These are phyloP conservation scores for Diaporthe sp. DNA, from an alignment of 2,329 filamentous ascomycete genomes.

Conservation along the genomic window DNA sequence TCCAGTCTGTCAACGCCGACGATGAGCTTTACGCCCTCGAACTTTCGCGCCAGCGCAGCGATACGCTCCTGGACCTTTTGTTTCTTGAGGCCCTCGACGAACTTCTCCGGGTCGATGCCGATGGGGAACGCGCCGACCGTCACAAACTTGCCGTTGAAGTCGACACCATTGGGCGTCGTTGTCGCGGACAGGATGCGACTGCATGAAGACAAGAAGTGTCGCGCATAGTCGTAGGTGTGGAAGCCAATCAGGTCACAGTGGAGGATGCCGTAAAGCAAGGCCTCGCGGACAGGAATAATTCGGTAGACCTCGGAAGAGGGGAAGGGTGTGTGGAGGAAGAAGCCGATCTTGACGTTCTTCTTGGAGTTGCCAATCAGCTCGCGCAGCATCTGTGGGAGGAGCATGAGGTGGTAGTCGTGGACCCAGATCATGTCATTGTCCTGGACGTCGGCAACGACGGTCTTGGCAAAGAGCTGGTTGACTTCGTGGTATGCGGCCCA, in stretches of 20 bases:
- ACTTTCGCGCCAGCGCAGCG: slow-evolving; percentile 86
- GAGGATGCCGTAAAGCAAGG: slow-evolving; percentile 87
- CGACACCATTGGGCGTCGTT: slow-evolving; percentile 93
- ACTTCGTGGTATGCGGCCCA: slow-evolving; percentile 96
- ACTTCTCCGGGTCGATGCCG: slow-evolving; percentile 97
- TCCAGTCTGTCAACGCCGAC: slow-evolving; percentile 97
- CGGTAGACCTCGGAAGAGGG: slow-evolving; percentile 97
- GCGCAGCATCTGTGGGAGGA: slow-evolving; percentile 94
- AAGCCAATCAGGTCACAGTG: slow-evolving; percentile 97
- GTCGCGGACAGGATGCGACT: slow-evolving; percentile 87
- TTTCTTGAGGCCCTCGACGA: slow-evolving; percentile 88
- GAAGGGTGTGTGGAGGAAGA: slow-evolving; percentile 98
- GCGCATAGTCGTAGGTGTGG: slow-evolving; percentile 99
- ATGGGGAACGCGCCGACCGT: slow-evolving; percentile 97
- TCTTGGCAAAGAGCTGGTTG: slow-evolving; percentile 91
- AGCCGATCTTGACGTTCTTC: slow-evolving; percentile 97
- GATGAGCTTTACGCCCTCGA: slow-evolving; percentile 95
- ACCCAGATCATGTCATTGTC: slow-evolving; percentile 98
- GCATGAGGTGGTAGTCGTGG: slow-evolving; percentile 98
- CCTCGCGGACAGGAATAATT: slow-evolving; percentile 92
- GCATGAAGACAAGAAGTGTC: slow-evolving; percentile 96
- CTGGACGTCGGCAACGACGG: slow-evolving; percentile 87
- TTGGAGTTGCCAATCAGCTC: slow-evolving; percentile 85
- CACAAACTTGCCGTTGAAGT: slow-evolving; percentile 89
- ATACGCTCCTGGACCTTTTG: slow-evolving; percentile 91